Conservation (phyloP, 352 stramenopile species). For the Saprolegnia parasitica region DNA sequence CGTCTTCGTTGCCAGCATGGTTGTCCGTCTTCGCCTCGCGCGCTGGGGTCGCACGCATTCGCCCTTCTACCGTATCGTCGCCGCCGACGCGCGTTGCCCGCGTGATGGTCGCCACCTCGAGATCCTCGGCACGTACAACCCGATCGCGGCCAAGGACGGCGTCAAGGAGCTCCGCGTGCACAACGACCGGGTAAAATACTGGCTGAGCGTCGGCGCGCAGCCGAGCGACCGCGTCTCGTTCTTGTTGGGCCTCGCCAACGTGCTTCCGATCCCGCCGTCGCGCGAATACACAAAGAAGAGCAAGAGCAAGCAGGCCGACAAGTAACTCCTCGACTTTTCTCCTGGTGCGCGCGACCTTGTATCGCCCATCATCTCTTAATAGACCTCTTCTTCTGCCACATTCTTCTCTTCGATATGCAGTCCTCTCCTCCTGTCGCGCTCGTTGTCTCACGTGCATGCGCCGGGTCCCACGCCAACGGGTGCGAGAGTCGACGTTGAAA, state of each 20-base stretch:
- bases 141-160: constrained; percentile 71
- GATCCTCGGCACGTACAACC: constrained; percentile 85
- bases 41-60: constrained; percentile 84
- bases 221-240: constrained; percentile 78
- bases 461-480: constrained; percentile 3
- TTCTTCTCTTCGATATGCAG: neutral
- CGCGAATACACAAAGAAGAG: constrained; percentile 83
- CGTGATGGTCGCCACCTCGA: constrained; percentile 83
- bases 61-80: constrained; percentile 87
- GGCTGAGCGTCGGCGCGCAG: constrained; percentile 82
- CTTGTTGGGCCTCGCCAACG: constrained; percentile 73
- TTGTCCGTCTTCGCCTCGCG: constrained; percentile 80
- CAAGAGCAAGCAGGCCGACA: constrained; percentile 61
- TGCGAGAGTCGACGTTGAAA: neutral
- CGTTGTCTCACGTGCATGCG: neutral
- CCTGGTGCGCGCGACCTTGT: too few relatives aligned
- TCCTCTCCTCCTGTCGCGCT: too few relatives aligned
- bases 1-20: constrained; percentile 40
- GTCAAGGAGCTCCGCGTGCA: constrained; percentile 86
- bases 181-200: constrained; percentile 82
- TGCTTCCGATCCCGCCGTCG: constrained; percentile 77
- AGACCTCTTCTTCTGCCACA: neutral
- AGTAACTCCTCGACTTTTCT: constrained; percentile 31
- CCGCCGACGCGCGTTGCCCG: constrained; percentile 70
- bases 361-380: neutral